Percentiles rank a stretch among this genome's conserved stretches.
These are phyloP conservation scores for Tinospora cordifolia DNA, from an alignment of 164 flowering plant species.

Conservation along the genomic window DNA sequence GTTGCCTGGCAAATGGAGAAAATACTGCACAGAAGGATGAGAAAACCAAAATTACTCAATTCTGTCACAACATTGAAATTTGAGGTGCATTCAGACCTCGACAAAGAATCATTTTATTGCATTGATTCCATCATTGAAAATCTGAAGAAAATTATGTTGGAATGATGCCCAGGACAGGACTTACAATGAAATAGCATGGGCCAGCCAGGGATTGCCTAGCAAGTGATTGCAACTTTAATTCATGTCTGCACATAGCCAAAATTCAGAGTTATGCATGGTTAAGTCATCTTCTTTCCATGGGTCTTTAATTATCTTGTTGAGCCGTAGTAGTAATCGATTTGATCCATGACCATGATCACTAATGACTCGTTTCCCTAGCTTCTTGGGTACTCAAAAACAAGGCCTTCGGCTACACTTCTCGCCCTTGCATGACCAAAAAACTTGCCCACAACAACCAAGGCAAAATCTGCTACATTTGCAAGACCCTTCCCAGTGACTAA, in stretches of 20 bases:
- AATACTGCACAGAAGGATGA: too few species aligned
- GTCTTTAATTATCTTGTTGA: background rate
- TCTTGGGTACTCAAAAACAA: constrained; percentile 68
- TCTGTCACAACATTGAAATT: too few species aligned
- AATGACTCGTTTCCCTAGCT: constrained; percentile 15
- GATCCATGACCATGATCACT: too few species aligned
- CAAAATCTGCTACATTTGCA: constrained; percentile 52
- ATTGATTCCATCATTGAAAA: too few species aligned
- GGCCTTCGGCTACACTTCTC: constrained; percentile 92
- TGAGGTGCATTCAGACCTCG: too few species aligned
- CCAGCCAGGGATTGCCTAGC: too few species aligned
- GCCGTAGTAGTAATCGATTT: background rate
- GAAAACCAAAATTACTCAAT: too few species aligned
- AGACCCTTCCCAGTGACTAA: constrained; percentile 74
- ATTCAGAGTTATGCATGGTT: background rate
- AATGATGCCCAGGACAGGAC: too few species aligned
- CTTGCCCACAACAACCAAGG: constrained; percentile 74
- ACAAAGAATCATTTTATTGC: too few species aligned
- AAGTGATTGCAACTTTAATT: background rate
- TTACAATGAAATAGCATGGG: too few species aligned
- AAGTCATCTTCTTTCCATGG: background rate
- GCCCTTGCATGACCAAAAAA: constrained; percentile 76
- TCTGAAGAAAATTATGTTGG: too few species aligned
- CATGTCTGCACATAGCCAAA: background rate
- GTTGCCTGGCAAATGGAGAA: too few species aligned